Base-by-base conservation (phyloP, 257 asterid species). In the Solanum medicagineum region DNA sequence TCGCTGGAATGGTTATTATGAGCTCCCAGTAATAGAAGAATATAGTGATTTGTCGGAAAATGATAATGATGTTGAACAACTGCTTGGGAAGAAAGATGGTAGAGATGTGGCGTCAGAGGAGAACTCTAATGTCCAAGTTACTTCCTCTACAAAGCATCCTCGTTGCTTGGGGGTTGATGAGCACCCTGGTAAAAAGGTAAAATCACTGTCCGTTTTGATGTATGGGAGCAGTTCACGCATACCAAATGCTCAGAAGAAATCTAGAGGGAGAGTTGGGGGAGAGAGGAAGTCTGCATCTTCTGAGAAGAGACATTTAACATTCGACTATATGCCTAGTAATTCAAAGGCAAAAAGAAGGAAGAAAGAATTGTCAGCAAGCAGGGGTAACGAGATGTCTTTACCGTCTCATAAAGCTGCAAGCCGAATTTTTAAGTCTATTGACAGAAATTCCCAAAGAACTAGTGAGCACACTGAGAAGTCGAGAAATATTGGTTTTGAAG, bases 1-100 rank as follows among this genome's bases (percentile, higher is more conserved):
- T 80, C 89, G 93, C 56, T 92, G 95, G 96, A 93, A 90, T 74
- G 96, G 98, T 26, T 86, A 70, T 75, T 53, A 84, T 85, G 85
- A 86, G 86, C 92, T 92, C 59, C 92, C 95, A 8, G 85, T 19
- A 36, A 42, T 92, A 56, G 87, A 86, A 87, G 88, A 83, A 83
- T 68, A 65, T 73, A 53, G 56, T 53, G 86, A 70, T n/a, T 74
- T 88, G 77, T 69, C 86, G 73, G 95, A 89, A 86, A 90, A 87
- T 42, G 87, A 88, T 86, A 54, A 82, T 81, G 89, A 84, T 71
- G 59, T 86, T 60, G 70, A 44, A 42, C 86, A 82, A 70, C 45
- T 60, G 47, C 85, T 47, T 42, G 88, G 83, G 54, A 89, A 85
- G 81, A 85, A 79, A 42, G 87, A 84, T 36, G 84, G 73, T 45